Conservation (phyloP, 371 early-diverging fungal species). For the Gilbertella persicaria region DNA sequence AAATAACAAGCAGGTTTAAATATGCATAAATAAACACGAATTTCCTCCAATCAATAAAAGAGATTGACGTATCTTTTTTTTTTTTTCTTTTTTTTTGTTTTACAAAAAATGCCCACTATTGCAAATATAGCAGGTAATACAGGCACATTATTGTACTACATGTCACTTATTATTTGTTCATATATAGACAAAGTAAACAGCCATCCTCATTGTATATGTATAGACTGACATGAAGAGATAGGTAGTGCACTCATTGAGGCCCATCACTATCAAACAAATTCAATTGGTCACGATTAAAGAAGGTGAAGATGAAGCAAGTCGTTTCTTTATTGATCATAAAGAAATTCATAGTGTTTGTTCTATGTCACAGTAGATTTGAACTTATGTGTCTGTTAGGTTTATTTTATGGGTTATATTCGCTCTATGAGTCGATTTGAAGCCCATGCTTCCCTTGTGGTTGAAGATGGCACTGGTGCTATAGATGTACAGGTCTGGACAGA, state of each 20-base stretch:
- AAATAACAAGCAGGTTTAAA: background rate
- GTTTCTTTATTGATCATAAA: background rate
- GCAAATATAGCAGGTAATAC: too few relatives aligned
- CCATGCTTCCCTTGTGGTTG: constrained; percentile 51
- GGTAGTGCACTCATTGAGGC: background rate
- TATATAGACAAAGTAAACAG: too few relatives aligned
- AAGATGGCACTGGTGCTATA: constrained; percentile 75
- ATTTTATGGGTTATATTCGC: constrained; percentile 4
- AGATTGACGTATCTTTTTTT: too few relatives aligned
- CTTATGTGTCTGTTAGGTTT: background rate
- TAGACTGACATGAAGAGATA: too few relatives aligned
- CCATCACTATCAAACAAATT: constrained; percentile 5
- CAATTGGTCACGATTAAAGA: background rate
- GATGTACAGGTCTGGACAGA: too few relatives aligned
- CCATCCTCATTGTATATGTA: background rate
- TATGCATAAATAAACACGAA: too few relatives aligned
- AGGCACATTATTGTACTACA: too few relatives aligned
- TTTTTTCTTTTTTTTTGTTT: too few relatives aligned
- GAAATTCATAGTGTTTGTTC: background rate
- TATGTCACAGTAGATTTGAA: background rate
- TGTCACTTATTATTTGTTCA: too few relatives aligned
- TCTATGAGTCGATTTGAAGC: background rate
- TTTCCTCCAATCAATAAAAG: too few relatives aligned
- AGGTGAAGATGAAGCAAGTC: background rate
- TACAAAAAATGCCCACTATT: too few relatives aligned